Conservation (phyloP, 768 basidiomycete genomes). For the Crassisporium funariophilum region DNA sequence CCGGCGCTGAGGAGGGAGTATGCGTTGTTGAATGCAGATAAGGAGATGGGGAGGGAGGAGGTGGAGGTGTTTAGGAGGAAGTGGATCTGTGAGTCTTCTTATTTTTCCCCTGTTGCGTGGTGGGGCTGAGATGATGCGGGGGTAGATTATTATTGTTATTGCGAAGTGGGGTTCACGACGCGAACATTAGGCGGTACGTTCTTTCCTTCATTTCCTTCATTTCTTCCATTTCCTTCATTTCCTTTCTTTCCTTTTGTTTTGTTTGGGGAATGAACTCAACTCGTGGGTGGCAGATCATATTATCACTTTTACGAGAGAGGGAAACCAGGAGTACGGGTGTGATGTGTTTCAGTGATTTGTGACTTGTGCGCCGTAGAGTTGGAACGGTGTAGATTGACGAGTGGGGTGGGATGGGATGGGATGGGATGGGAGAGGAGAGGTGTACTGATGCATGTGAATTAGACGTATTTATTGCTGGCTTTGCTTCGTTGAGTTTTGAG, state of each 20-base stretch:
- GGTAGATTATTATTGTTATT: constrained; percentile 55
- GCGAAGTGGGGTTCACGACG: constrained; percentile 73
- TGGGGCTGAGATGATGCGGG: too few relatives aligned
- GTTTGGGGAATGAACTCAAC: neutral
- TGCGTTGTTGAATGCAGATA: constrained; percentile 49
- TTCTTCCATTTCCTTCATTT: neutral
- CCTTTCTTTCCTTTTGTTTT: neutral
- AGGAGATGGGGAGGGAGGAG: constrained; percentile 44
- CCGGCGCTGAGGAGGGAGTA: constrained; percentile 63
- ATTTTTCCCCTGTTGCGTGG: neutral
- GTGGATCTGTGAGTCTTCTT: constrained; percentile 60
- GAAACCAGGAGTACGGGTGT: constrained; percentile 60
- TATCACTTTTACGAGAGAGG: constrained; percentile 65
- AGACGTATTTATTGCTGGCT: too few relatives aligned
- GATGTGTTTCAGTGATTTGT: constrained; percentile 35
- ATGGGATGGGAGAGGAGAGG: too few relatives aligned
- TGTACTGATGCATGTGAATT: too few relatives aligned
- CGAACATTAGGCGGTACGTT: constrained; percentile 61
- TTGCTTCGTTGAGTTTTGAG: too few relatives aligned
- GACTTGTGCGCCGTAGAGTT: too few relatives aligned
- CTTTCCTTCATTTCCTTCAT: constrained; percentile 4
- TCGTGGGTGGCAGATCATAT: constrained; percentile 53
- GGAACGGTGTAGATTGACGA: too few relatives aligned
- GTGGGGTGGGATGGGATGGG: too few relatives aligned
- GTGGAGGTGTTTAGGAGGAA: constrained; percentile 76